Evolutionary conservation across 2,329 filamentous ascomycete species (phyloP).

Genomic region (Paraconiothyrium brasiliense): DNA sequence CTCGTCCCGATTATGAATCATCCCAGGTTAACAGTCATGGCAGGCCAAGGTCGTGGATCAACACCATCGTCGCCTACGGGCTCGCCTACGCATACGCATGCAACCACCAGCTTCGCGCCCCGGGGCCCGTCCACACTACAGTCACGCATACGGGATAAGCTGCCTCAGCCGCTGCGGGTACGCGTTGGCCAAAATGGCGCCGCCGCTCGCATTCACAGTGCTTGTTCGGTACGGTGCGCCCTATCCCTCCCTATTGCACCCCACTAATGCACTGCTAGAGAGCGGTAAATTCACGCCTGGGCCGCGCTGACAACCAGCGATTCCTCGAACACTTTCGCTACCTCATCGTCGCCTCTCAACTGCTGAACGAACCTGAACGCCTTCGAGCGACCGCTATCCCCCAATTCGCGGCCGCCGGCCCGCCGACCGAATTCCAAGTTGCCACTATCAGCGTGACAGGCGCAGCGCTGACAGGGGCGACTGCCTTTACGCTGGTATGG

Average conservation of each 20-base stretch:
- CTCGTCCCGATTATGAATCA: constrained; percentile 17
- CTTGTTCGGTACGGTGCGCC: constrained; percentile 46
- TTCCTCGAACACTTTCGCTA: constrained; percentile 95
- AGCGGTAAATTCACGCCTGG: constrained; percentile 76
- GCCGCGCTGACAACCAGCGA: constrained; percentile 79
- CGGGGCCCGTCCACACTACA: constrained; percentile 60
- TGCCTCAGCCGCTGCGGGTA: constrained; percentile 58
- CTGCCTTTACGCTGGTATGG: constrained; percentile 71
- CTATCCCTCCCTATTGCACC: not conserved
- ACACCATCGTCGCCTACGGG: constrained; percentile 35
- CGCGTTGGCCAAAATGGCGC: constrained; percentile 47
- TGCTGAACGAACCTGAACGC: constrained; percentile 71
- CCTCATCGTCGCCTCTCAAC: constrained; percentile 88
- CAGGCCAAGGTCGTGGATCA: constrained; percentile 47
- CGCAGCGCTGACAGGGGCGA: constrained; percentile 70
- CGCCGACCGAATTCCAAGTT: constrained; percentile 46
- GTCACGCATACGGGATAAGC: constrained; percentile 58
- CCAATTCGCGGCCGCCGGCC: constrained; percentile 34
- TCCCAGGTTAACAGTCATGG: constrained; percentile 32
- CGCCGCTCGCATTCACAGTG: constrained; percentile 49
- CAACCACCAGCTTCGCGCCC: constrained; percentile 58
- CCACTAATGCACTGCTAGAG: constrained; percentile 58
- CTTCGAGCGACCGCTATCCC: constrained; percentile 46
- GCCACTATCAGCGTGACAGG: constrained; percentile 68
- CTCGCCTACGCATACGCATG: constrained; percentile 23